phyloP scores from a whole-genome alignment of 1,284 basidiomycete species.

The Coniophora puteana region DNA sequence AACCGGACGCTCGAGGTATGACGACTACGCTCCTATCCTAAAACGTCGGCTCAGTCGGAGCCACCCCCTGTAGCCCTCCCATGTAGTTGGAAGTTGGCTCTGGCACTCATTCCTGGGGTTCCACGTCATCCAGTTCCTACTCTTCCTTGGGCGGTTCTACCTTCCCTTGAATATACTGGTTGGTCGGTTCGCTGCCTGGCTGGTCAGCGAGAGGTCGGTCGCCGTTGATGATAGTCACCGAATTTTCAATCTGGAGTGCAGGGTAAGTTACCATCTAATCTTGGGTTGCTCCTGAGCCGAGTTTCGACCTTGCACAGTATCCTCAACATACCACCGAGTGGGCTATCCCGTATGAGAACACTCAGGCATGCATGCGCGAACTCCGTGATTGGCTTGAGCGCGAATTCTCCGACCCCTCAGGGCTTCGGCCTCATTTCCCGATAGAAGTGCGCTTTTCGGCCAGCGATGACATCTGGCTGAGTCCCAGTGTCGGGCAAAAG shows the following conservation, averaged over 20 bases:
- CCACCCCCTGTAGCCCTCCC: conserved; percentile 39
- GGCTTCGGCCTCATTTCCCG: conserved; percentile 87
- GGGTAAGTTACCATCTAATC: conserved; percentile 41
- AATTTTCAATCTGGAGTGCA: conserved; percentile 84
- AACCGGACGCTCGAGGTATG: conserved; percentile 78
- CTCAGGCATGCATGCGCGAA: conserved; percentile 68
- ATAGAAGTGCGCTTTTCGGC: conserved; percentile 92
- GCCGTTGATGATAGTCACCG: conserved; percentile 71
- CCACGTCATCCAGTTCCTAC: conserved; percentile 77
- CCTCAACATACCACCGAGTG: conserved; percentile 91
- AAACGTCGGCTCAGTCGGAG: conserved; percentile 11
- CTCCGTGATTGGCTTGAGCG: conserved; percentile 73
- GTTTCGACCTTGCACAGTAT: conserved; percentile 46
- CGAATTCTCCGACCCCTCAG: conserved; percentile 65
- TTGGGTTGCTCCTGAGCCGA: conserved; percentile 16
- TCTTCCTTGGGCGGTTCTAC: conserved; percentile 67
- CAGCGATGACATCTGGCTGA: conserved; percentile 91
- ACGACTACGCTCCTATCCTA: conserved; percentile 14
- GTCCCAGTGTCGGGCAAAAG: conserved; percentile 76
- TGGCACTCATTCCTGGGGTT: conserved; percentile 67
- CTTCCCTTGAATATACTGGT: conserved; percentile 52
- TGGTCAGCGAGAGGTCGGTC: conserved; percentile 44
- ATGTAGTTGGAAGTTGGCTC: conserved; percentile 57
- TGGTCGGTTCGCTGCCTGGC: conserved; percentile 58
- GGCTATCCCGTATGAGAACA: conserved; percentile 76